Evolutionary conservation across 495 filamentous ascomycete genomes (phyloP).

Genomic region (Aspergillus heteromorphus): DNA sequence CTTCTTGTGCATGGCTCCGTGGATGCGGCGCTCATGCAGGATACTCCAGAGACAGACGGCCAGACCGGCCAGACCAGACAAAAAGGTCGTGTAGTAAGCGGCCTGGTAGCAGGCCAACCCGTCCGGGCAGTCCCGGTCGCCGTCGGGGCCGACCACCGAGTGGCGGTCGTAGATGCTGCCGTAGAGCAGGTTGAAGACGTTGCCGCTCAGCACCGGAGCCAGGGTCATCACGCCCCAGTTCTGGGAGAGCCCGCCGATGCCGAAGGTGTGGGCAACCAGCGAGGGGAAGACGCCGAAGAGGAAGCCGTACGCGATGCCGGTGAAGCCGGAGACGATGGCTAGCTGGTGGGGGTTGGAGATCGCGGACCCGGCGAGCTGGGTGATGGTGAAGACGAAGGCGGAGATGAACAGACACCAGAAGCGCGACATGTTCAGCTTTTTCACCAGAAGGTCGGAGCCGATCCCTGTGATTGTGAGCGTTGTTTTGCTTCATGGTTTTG

Average conservation of each 20-base stretch:
- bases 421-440: conserved; percentile 69
- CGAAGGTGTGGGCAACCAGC: conserved; percentile 86
- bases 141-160: conserved; percentile 59
- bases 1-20: conserved; percentile 25
- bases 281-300: conserved; percentile 94
- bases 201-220: conserved; percentile 75
- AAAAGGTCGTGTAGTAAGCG: conserved; percentile 80
- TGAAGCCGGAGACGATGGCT: conserved; percentile 71
- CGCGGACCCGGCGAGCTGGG: conserved; percentile 73
- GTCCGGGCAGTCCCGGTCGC: conserved; percentile 68
- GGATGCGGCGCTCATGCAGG: conserved; percentile 51
- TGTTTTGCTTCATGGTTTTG: background rate
- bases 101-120: conserved; percentile 75
- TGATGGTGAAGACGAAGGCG: conserved; percentile 68
- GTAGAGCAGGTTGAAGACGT: conserved; percentile 90
- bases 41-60: conserved; percentile 72
- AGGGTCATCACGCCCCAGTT: conserved; percentile 97
- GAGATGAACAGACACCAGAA: conserved; percentile 86
- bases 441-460: conserved; percentile 84
- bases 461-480: conserved; percentile 49
- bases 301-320: conserved; percentile 86
- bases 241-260: conserved; percentile 77
- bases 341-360: conserved; percentile 77
- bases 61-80: conserved; percentile 65
- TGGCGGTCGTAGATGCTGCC: conserved; percentile 71